phyloP scores from a whole-genome alignment of 352 stramenopile genomes.

The Phytophthora multivora region DNA sequence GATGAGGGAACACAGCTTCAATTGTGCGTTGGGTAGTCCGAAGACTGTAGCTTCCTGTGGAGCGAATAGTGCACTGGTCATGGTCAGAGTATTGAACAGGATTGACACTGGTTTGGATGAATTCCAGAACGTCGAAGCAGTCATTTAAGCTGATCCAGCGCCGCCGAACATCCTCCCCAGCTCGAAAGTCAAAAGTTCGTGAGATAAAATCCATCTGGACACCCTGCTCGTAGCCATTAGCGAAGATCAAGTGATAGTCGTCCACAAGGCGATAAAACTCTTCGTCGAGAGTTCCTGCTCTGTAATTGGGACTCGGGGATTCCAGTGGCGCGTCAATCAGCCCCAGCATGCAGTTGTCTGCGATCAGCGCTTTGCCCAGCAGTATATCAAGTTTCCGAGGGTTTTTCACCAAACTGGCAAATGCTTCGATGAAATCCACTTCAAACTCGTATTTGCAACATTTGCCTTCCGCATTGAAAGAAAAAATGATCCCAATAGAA shows the following conservation, averaged over 20 bases:
- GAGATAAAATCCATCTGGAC: conserved; percentile 12
- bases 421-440: conserved; percentile 29
- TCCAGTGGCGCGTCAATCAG: conserved; percentile 1
- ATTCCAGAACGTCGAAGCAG: conserved; percentile 25
- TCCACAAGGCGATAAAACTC: conserved; percentile 8
- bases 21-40: conserved; percentile 16
- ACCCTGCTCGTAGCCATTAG: not conserved
- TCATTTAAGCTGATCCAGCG: not conserved
- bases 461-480: conserved; percentile 20
- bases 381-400: conserved; percentile 36
- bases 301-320: not conserved
- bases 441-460: conserved; percentile 23
- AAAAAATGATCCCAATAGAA: conserved; percentile 3
- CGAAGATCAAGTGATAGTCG: conserved; percentile 20
- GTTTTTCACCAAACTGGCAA: conserved; percentile 40
- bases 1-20: conserved; percentile 18
- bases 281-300: not conserved
- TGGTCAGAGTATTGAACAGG: conserved; percentile 1
- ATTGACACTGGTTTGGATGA: conserved; percentile 13
- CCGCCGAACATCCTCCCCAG: no score
- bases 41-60: conserved; percentile 22
- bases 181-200: conserved; percentile 2
- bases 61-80: conserved; percentile 7
- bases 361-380: conserved; percentile 39
- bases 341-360: conserved; percentile 24